phyloP scores from a whole-genome alignment of 305 asterid genomes.

The Fraxinus ornus region DNA sequence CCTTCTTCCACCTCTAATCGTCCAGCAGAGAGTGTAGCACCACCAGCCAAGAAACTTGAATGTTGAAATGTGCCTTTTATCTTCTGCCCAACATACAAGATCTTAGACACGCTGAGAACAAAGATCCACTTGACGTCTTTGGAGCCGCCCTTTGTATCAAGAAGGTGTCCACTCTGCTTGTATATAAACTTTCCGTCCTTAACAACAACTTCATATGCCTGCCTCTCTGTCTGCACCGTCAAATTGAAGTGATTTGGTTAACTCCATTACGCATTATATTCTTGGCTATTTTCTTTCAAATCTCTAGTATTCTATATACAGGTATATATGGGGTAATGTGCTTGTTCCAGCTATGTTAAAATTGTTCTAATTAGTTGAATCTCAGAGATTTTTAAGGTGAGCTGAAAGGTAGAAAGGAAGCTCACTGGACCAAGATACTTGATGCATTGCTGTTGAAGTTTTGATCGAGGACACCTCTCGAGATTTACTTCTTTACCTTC shows the following conservation, averaged over 20 bases:
- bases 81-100: slow-evolving; percentile 55
- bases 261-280: background rate
- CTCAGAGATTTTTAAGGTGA: background rate
- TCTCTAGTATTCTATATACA: background rate
- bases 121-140: slow-evolving; percentile 63
- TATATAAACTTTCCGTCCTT: slow-evolving; percentile 41
- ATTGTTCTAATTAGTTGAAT: background rate
- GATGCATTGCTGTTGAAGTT: slow-evolving; percentile 63
- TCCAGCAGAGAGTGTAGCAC: slow-evolving; percentile 62
- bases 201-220: slow-evolving; percentile 45
- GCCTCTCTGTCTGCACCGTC: slow-evolving; percentile 46
- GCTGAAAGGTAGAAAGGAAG: slow-evolving; percentile 13
- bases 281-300: background rate
- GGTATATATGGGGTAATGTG: background rate
- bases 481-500: slow-evolving; percentile 64
- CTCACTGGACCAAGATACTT: slow-evolving; percentile 75
- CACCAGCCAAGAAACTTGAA: slow-evolving; percentile 75
- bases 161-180: slow-evolving; percentile 46
- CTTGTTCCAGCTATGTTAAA: background rate
- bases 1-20: slow-evolving; percentile 51
- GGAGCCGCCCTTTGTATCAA: slow-evolving; percentile 39
- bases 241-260: background rate
- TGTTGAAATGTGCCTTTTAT: slow-evolving; percentile 60
- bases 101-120: slow-evolving; percentile 50
- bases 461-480: slow-evolving; percentile 53